phyloP scores from a whole-genome alignment of 2,329 filamentous ascomycete genomes.

The Aspergillus tanneri region DNA sequence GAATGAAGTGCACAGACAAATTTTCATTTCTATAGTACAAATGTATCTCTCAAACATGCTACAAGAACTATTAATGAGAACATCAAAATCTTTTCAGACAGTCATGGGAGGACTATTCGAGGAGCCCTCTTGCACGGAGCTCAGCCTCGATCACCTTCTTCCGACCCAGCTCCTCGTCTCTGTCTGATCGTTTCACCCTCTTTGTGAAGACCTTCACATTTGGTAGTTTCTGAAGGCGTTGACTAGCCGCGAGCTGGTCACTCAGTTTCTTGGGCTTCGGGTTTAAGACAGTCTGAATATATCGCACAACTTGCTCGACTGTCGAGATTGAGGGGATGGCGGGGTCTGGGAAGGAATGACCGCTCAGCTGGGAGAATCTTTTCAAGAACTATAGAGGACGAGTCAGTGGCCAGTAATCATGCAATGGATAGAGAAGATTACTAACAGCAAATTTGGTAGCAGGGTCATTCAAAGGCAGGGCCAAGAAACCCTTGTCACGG shows the following conservation, averaged over 20 bases:
- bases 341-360: constrained; percentile 70
- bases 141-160: constrained; percentile 78
- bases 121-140: constrained; percentile 61
- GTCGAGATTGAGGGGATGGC: constrained; percentile 59
- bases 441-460: constrained; percentile 72
- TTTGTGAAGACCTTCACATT: constrained; percentile 69
- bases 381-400: constrained; percentile 65
- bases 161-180: constrained; percentile 68
- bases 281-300: constrained; percentile 42
- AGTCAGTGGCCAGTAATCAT: constrained; percentile 48
- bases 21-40: constrained; percentile 26
- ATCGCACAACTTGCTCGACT: constrained; percentile 55
- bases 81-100: background rate
- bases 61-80: constrained; percentile 20
- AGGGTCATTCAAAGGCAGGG: constrained; percentile 56
- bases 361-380: constrained; percentile 77
- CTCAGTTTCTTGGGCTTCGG: constrained; percentile 58
- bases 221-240: constrained; percentile 53
- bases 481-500: constrained; percentile 56
- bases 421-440: constrained; percentile 22
- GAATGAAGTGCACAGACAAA: background rate
- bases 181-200: constrained; percentile 68
- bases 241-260: constrained; percentile 53
- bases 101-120: constrained; percentile 39
- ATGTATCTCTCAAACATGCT: constrained; percentile 21